Evolutionary conservation across 108 stramenopile genomes (phyloP), one percentile per base, ranked within the genome.

Genomic region (Conticribra guillardii): DNA sequence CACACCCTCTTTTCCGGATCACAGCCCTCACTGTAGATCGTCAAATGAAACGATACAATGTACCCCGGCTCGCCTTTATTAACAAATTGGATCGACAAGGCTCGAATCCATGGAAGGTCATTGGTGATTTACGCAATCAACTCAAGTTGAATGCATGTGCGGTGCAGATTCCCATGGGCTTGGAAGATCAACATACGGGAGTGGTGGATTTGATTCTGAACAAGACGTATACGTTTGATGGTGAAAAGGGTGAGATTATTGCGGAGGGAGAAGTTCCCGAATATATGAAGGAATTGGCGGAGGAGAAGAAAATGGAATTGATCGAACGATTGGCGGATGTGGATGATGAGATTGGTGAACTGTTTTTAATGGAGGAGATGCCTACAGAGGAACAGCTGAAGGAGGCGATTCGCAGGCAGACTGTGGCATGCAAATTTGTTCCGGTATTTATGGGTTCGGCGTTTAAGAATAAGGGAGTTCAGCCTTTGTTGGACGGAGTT

Each of bases 401-500:
- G 73, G 95, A 81, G 7, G 96, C 92, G 21, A 97, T 99, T 71
- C 89, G 98, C 0, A 75, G 95, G 18, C 84, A 84, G 57, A 96
- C 96, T 27, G 84, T 99, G 24, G 82, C 88, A 1, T 96, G 90
- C 54, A 83, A 85, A 15, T 98, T 99, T 73, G 98, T 99, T 17
- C 98, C 99, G 2, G 98, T 99, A 14, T 98, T 99, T 67, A 98
- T 99, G 97, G 99, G 98, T 21, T 94, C 93, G 48, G 98, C 99
- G 2, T 99, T 94, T 81, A 99, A 99, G 89, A 99, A 99, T 83
- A 98, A 97, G 71, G 98, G 98, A 49, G 97, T 98, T 24, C 99
- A 99, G 59, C 84, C 96, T 3, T 86, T 99, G 26, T 82, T 99
- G 44, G 98, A 99, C 81, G 99, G 97, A 19, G 98, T 99, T 27